Evolutionary conservation across 2,329 filamentous ascomycete genomes (phyloP).

Genomic region (Fusarium guadeloupense): DNA sequence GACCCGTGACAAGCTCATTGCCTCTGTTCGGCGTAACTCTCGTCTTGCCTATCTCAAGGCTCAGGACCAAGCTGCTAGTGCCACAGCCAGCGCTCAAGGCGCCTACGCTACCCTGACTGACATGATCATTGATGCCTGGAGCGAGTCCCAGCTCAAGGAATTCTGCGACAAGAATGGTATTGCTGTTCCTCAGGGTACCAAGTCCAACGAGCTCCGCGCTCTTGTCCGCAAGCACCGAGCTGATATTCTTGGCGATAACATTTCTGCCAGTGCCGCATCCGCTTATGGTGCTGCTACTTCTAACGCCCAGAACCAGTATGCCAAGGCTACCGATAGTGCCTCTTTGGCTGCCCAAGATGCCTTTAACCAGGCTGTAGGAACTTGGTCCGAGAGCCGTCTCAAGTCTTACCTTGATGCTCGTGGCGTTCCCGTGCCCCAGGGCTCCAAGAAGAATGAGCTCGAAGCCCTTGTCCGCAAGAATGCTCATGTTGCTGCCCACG

Average conservation of each 20-base stretch:
- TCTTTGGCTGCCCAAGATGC: conserved; percentile 69
- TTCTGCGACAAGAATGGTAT: conserved; percentile 93
- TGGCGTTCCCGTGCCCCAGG: conserved; percentile 78
- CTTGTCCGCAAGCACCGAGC: conserved; percentile 89
- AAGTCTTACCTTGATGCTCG: conserved; percentile 83
- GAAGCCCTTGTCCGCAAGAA: conserved; percentile 78
- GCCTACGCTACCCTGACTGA: conserved; percentile 82
- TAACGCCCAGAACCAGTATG: conserved; percentile 78
- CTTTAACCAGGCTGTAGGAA: conserved; percentile 68
- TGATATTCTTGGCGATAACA: conserved; percentile 72
- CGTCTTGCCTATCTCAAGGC: conserved; percentile 77
- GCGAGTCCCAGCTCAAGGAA: conserved; percentile 87
- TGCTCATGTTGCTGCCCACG: conserved; percentile 73
- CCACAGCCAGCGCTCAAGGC: conserved; percentile 71
- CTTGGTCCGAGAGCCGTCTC: conserved; percentile 79
- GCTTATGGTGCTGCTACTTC: conserved; percentile 77
- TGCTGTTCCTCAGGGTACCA: conserved; percentile 87
- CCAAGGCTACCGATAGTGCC: conserved; percentile 77
- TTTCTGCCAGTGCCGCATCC: conserved; percentile 65
- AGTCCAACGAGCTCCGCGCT: conserved; percentile 87
- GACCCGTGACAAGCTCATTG: conserved; percentile 86
- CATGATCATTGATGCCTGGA: conserved; percentile 88
- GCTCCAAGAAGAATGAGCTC: conserved; percentile 75
- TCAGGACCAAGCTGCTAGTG: conserved; percentile 68
- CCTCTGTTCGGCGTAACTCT: conserved; percentile 89